Base-by-base conservation (phyloP, 129 eudicot species). In the Lonicera japonica region DNA sequence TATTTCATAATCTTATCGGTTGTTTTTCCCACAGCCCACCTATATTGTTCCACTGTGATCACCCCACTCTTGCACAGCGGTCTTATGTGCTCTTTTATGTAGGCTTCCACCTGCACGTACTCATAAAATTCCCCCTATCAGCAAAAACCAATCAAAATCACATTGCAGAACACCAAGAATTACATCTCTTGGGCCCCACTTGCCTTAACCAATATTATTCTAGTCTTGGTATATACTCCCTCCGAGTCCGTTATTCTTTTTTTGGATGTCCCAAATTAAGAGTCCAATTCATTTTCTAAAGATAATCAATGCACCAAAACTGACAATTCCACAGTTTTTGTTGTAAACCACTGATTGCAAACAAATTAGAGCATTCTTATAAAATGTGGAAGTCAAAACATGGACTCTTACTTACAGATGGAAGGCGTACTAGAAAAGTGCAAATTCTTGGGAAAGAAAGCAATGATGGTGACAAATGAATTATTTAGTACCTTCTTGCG, bases 1-100 rank as follows among this genome's bases (percentile, higher is more conserved):
- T 82, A 80, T 40, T 88, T 92, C 96, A 87, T 80, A 45, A 92
- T 89, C 77, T 92, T 88, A 47, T 92, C 96, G 16, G 95, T 85
- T 65, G 98, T 80, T 75, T 88, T 92, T 48, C 83, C 85, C 17
- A 92, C 96, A 8, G 96, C 95, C 91, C 91, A 92, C 61, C 95
- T 66, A 68, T 92, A 92, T 34, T 87, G 91, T 56, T 92, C 91
- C 14, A 92, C 95, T 11, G 90, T 87, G 65, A 92, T 87, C 77
- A 92, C 98, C 47, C 98, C 98, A 59, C 98, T 92, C 84, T 87
- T 92, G 87, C 98, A 92, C 24, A 92, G 82, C 11, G 98, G 96
- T 60, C 95, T 73, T 76, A 88, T 76, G 79, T 92, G 98, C 80
- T 92, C 98, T 76, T 92, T 92, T 52, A 87, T 82, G 57, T 92